Evolutionary conservation across 1,139 yeast species (phyloP).

Genomic region (Debaryomycetaceae sp.): DNA sequence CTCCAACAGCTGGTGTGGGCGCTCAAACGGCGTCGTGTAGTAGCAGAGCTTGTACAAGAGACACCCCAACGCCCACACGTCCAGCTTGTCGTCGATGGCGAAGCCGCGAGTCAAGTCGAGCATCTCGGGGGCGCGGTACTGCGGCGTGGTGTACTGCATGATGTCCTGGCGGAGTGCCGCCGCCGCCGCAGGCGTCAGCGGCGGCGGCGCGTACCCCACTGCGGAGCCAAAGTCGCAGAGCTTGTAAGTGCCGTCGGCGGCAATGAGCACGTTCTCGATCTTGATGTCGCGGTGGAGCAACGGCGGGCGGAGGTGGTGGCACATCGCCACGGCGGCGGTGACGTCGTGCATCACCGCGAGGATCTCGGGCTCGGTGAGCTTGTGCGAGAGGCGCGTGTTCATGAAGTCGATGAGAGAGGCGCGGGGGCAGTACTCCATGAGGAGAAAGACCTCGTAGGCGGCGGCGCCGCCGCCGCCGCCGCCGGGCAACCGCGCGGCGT

Average conservation of each 20-base stretch:
- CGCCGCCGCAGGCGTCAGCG: conserved; percentile 61
- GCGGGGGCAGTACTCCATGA: conserved; percentile 89
- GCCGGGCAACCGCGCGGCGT: conserved; percentile 65
- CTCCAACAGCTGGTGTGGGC: conserved; percentile 40
- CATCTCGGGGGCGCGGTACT: conserved; percentile 96
- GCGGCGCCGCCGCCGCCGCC: conserved; percentile 28
- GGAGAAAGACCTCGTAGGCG: conserved; percentile 82
- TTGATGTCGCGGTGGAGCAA: conserved; percentile 90
- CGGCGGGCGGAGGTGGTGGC: conserved; percentile 81
- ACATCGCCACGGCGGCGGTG: conserved; percentile 77
- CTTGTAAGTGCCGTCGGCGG: conserved; percentile 67
- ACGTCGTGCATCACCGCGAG: conserved; percentile 79
- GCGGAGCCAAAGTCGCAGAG: conserved; percentile 95
- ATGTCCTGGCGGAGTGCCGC: conserved; percentile 75
- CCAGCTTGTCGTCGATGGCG: conserved; percentile 92
- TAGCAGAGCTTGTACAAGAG: conserved; percentile 87
- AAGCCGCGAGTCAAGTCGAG: conserved; percentile 77
- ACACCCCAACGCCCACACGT: conserved; percentile 95
- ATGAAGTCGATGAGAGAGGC: conserved; percentile 89
- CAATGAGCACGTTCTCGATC: conserved; percentile 88
- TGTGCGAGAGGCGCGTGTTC: conserved; percentile 83
- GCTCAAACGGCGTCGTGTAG: conserved; percentile 93
- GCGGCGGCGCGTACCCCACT: conserved; percentile 62
- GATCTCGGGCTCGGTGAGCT: conserved; percentile 78
- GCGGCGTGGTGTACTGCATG: conserved; percentile 94